phyloP scores from a whole-genome alignment of 331 rosid species.

The Quercus phellos region DNA sequence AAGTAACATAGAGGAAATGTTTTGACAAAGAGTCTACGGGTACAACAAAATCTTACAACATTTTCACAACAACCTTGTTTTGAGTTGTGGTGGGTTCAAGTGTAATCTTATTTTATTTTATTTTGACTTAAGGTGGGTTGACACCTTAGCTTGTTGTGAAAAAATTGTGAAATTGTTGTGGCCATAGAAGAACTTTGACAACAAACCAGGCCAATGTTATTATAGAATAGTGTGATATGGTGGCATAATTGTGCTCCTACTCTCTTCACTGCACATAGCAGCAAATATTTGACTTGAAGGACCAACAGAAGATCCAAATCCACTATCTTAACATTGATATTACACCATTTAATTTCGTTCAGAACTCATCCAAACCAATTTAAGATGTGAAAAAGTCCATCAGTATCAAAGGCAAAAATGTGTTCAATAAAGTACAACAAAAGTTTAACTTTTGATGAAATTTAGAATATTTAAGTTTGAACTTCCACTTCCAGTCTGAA shows the following conservation, averaged over 20 bases:
- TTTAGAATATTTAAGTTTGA: background rate
- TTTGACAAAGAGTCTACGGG: background rate
- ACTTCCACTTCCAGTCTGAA: background rate
- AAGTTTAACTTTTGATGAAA: background rate
- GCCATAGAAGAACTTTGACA: too few relatives aligned
- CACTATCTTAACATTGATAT: background rate
- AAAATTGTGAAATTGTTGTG: too few relatives aligned
- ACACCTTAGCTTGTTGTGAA: too few relatives aligned
- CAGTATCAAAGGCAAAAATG: background rate
- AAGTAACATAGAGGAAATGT: background rate
- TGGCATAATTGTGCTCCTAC: background rate
- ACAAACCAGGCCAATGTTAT: background rate
- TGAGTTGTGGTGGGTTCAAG: too few relatives aligned
- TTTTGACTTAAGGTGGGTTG: too few relatives aligned
- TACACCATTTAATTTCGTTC: background rate
- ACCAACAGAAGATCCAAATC: background rate
- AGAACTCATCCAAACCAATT: background rate
- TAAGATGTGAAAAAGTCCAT: background rate
- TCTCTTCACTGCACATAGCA: background rate
- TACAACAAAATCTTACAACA: too few relatives aligned
- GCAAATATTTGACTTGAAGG: background rate
- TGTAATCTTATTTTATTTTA: too few relatives aligned
- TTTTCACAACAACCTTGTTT: too few relatives aligned
- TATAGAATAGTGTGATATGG: background rate
- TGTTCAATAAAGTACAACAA: background rate